phyloP scores from a whole-genome alignment of 805 yeast genomes.

The Saturnispora diversa region DNA sequence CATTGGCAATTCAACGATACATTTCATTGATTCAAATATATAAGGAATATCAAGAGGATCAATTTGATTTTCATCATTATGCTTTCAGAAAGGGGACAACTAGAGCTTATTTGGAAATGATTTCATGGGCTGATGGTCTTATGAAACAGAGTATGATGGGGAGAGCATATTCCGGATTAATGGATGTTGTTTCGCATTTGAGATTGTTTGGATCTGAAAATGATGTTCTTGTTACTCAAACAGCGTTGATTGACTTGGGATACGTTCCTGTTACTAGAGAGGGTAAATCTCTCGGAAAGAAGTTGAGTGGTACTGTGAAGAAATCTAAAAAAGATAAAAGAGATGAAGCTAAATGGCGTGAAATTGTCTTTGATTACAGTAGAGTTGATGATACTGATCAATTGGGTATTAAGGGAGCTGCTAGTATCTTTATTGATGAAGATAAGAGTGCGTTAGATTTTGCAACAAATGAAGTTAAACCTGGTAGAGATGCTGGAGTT shows the following conservation, averaged over 20 bases:
- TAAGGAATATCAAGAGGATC: constrained; percentile 69
- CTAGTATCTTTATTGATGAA: constrained; percentile 24
- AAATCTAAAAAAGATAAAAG: constrained; percentile 48
- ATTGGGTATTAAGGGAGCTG: constrained; percentile 40
- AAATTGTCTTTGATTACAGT: constrained; percentile 40
- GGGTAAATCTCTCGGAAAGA: constrained; percentile 5
- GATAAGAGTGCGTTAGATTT: constrained; percentile 34
- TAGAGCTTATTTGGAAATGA: constrained; percentile 67
- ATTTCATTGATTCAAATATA: constrained; percentile 58
- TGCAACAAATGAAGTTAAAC: constrained; percentile 6
- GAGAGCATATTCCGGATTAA: constrained; percentile 62
- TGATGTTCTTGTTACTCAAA: constrained; percentile 13
- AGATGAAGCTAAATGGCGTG: constrained; percentile 47
- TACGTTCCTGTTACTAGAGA: constrained; percentile 3
- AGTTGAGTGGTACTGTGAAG: constrained; percentile 14
- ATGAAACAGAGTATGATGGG: constrained; percentile 62
- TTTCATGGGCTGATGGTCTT: constrained; percentile 75
- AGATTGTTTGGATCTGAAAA: constrained; percentile 20
- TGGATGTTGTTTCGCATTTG: constrained; percentile 44
- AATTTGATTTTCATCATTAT: constrained; percentile 89
- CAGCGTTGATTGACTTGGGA: constrained; percentile 8
- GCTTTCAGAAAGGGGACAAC: constrained; percentile 88
- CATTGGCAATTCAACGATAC: constrained; percentile 76
- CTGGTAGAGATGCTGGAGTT: constrained; percentile 6
- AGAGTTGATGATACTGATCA: constrained; percentile 48